Evolutionary conservation across 768 basidiomycete genomes (phyloP).

Genomic region (Tricholoma furcatifolium): DNA sequence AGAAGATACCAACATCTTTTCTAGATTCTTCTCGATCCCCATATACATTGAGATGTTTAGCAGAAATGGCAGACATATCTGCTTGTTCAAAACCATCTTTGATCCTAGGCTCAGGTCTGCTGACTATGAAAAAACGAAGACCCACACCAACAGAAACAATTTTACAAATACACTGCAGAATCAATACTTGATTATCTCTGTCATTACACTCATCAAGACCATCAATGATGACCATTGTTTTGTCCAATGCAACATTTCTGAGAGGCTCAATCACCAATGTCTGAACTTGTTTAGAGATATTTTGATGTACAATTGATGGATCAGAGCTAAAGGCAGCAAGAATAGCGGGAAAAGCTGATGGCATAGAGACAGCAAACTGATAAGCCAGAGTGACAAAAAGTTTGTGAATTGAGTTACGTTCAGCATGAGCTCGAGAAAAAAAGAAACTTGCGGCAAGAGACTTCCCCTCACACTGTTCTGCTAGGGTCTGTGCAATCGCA

Average conservation of each 20-base stretch:
- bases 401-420: neutral
- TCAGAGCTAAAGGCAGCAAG: neutral
- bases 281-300: neutral
- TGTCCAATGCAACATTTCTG: too few species aligned
- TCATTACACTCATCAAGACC: slow-evolving; percentile 5
- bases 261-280: slow-evolving; percentile 1
- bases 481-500: slow-evolving; percentile 10
- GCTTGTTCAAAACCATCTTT: neutral
- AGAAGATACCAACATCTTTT: slow-evolving; percentile 1
- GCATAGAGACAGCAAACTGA: slow-evolving; percentile 2
- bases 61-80: neutral
- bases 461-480: neutral
- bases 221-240: slow-evolving; percentile 2
- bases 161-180: neutral
- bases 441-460: slow-evolving; percentile 6
- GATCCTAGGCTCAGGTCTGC: slow-evolving; percentile 5
- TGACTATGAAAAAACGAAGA: slow-evolving; percentile 7
- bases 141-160: neutral
- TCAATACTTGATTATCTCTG: too few species aligned
- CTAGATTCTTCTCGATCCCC: neutral
- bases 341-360: neutral
- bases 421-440: neutral
- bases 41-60: neutral
- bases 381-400: slow-evolving; percentile 6
- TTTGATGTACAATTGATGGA: neutral